Conservation (phyloP, 2,329 filamentous ascomycete species). For the Salinomyces thailandicus region DNA sequence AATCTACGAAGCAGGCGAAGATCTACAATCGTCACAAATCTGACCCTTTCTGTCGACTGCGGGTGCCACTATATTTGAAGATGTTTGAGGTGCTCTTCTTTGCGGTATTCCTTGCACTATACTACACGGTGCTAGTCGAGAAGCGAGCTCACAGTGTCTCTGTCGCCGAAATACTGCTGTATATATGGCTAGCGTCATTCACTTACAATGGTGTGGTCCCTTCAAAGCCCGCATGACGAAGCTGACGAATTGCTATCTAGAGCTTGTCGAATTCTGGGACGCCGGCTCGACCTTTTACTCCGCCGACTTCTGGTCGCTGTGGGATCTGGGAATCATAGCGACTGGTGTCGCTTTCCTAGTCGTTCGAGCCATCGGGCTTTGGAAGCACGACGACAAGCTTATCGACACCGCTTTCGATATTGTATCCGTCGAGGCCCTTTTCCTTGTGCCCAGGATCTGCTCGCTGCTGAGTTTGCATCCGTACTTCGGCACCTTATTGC, state of each 20-base stretch:
- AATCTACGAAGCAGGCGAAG: conserved; percentile 63
- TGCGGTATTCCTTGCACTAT: conserved; percentile 61
- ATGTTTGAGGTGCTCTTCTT: conserved; percentile 78
- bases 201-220: conserved; percentile 65
- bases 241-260: conserved; percentile 10
- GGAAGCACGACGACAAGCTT: conserved; percentile 48
- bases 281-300: conserved; percentile 79
- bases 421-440: conserved; percentile 76
- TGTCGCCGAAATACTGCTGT: conserved; percentile 59
- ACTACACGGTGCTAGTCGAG: conserved; percentile 76
- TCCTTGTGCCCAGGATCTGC: conserved; percentile 81
- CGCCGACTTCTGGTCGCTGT: conserved; percentile 71
- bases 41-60: conserved; percentile 63
- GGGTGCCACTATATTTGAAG: conserved; percentile 72
- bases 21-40: conserved; percentile 58
- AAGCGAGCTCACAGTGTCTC: conserved; percentile 56
- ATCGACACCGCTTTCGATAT: conserved; percentile 78
- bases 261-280: conserved; percentile 67
- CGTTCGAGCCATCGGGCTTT: conserved; percentile 56
- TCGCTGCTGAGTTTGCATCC: conserved; percentile 78
- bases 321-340: conserved; percentile 33
- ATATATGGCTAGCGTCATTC: conserved; percentile 79
- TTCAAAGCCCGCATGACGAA: not conserved
- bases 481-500: conserved; percentile 83
- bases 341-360: conserved; percentile 50